Evolutionary conservation across 208 protist species (phyloP).

Genomic region (Tritrichomonas musculus): DNA sequence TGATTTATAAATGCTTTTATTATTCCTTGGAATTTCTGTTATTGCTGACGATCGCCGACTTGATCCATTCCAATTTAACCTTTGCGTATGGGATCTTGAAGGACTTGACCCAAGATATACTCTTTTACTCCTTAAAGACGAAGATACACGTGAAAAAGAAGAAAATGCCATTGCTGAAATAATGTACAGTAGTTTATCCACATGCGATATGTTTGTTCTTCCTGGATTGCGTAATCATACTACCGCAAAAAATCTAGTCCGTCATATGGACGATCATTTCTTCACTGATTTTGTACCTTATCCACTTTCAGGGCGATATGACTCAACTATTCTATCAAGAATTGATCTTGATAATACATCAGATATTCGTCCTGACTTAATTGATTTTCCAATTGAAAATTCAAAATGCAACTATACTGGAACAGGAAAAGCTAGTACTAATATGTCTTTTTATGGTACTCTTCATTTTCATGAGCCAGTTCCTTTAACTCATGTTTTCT

Average conservation of each 20-base stretch:
- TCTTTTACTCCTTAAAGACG: too few species aligned
- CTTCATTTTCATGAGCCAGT: not conserved
- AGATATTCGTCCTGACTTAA: not conserved
- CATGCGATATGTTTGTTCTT: not conserved
- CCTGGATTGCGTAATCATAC: not conserved
- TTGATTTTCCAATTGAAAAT: not conserved
- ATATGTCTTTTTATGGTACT: not conserved
- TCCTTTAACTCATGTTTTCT: not conserved
- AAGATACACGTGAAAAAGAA: not conserved
- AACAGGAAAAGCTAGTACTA: not conserved
- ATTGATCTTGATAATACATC: not conserved
- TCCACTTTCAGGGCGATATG: not conserved
- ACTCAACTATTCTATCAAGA: not conserved
- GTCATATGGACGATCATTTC: not conserved
- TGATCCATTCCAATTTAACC: conserved; percentile 30
- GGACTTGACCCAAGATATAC: not conserved
- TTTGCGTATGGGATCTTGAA: not conserved
- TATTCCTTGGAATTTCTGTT: too few species aligned
- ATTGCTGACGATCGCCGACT: conserved; percentile 1
- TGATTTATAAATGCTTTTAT: too few species aligned
- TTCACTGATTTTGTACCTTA: not conserved
- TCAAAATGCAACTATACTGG: not conserved
- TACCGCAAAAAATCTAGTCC: not conserved
- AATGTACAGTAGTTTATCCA: not conserved
- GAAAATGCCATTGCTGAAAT: not conserved